These are phyloP conservation scores for Arctium lappa DNA, from an alignment of 129 eudicot genomes.

Conservation along the genomic window DNA sequence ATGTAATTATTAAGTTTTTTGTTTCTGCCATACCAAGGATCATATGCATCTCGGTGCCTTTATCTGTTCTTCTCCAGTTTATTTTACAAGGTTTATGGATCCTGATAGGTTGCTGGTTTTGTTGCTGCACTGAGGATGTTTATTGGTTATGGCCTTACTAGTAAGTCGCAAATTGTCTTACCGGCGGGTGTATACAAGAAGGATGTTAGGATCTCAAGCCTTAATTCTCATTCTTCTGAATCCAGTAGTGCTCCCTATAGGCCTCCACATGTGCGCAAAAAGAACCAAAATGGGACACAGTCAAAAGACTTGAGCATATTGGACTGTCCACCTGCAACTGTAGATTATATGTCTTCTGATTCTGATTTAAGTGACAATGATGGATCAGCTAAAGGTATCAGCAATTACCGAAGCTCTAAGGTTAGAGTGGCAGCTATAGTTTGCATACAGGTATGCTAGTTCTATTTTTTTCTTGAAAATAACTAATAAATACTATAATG, in stretches of 20 bases:
- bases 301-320: slow-evolving; percentile 24
- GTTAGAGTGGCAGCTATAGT: slow-evolving; percentile 89
- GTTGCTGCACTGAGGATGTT: slow-evolving; percentile 75
- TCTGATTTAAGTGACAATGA: slow-evolving; percentile 91
- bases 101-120: slow-evolving; percentile 77
- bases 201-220: slow-evolving; percentile 29
- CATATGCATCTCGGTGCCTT: not conserved
- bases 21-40: not conserved
- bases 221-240: slow-evolving; percentile 22
- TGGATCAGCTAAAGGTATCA: slow-evolving; percentile 43
- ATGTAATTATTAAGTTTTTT: not conserved
- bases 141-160: slow-evolving; percentile 66
- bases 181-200: slow-evolving; percentile 33
- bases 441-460: slow-evolving; percentile 76
- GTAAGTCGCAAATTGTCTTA: slow-evolving; percentile 30
- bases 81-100: not conserved
- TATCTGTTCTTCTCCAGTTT: not conserved
- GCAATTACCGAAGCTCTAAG: slow-evolving; percentile 47
- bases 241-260: slow-evolving; percentile 62
- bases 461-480: not conserved
- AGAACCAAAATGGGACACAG: slow-evolving; percentile 27
- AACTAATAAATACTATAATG: not conserved
- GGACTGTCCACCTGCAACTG: slow-evolving; percentile 31
- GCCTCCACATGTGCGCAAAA: slow-evolving; percentile 93
- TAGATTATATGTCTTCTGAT: slow-evolving; percentile 66